Evolutionary conservation across 108 stramenopile genomes (phyloP), one percentile per base, ranked within the genome.

Genomic region (Cyclotella baltica): DNA sequence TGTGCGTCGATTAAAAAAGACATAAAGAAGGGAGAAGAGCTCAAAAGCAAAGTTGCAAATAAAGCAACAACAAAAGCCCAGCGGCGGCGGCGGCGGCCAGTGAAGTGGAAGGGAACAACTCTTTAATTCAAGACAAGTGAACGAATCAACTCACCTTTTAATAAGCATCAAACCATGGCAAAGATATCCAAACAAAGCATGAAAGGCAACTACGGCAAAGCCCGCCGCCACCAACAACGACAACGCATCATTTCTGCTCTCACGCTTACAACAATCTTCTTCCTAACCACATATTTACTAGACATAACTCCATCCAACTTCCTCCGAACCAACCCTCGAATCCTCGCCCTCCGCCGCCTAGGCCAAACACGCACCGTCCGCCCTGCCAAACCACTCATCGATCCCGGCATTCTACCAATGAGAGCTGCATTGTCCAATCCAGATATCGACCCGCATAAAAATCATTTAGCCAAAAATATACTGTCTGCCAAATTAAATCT

Each of bases 371-470:
- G 36, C 8, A 22, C 46, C n/a, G 40, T 31, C 15, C 46, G 20
- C 16, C 67, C 30, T 13, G 20, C 67, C 33, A 53, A 34, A 58
- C 76, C 35, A 0, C 67, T 40, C 15, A 46, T 35, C 8, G 29
- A 29, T 19, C 16, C 30, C 10, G 56, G 3, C 16, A 62, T 81
- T 0, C 73, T 81, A 1, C 57, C 43, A 4, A 67, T 81, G 67
- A 43, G 80, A 50, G 53, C 40, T 23, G 80, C 80, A n/a, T 35
- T 81, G 48, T 53, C 58, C 16, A 59, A 81, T 69, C 67, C 72
- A 4, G 62, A 63, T 46, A 69, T 22, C n/a, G 73, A 74, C 23
- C 58, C 59, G 2, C 22, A 50, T 20, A 25, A 10, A 23, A 68
- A 51, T 20, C 34, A 62, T 18, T 73, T 31, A 55, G 72, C 80